Evolutionary conservation across 768 basidiomycete species (phyloP).

Genomic region (Trametopsis cervina): DNA sequence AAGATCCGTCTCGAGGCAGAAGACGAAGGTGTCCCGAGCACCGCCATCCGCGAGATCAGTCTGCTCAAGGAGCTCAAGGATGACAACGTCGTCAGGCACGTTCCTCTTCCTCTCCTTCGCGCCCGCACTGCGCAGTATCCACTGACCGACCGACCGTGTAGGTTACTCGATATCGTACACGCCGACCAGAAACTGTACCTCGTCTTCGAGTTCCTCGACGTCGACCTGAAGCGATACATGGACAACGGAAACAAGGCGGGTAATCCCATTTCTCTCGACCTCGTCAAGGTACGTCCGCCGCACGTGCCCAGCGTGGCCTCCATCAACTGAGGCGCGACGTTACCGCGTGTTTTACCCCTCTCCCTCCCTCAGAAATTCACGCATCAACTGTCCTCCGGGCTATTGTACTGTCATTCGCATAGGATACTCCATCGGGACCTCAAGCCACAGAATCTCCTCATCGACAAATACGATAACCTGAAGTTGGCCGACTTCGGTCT

Average conservation of each 20-base stretch:
- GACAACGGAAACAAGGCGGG: slow-evolving; percentile 73
- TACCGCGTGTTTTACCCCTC: no score
- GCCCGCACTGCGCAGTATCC: background rate
- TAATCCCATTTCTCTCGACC: slow-evolving; percentile 62
- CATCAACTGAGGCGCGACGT: no score
- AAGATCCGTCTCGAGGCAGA: slow-evolving; percentile 98
- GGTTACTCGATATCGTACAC: slow-evolving; percentile 94
- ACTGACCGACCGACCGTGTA: slow-evolving; percentile 24
- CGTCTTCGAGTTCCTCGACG: slow-evolving; percentile 96
- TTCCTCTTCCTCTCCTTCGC: slow-evolving; percentile 7
- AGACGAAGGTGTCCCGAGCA: slow-evolving; percentile 97
- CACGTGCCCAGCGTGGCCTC: no score
- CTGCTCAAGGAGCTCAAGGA: slow-evolving; percentile 94
- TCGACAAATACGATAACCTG: slow-evolving; percentile 82
- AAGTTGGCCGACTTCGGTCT: slow-evolving; percentile 97
- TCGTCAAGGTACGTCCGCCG: slow-evolving; percentile 65
- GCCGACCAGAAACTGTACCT: slow-evolving; percentile 96
- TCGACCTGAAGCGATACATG: slow-evolving; percentile 96
- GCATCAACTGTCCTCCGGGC: slow-evolving; percentile 83
- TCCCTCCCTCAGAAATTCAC: slow-evolving; percentile 94
- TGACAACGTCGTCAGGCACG: slow-evolving; percentile 89
- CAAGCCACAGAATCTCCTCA: slow-evolving; percentile 93
- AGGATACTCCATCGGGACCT: slow-evolving; percentile 96
- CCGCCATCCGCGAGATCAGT: slow-evolving; percentile 97
- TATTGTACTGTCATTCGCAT: slow-evolving; percentile 92